These are phyloP conservation scores for Amanita polypyramis DNA, from an alignment of 768 basidiomycete species.

Conservation along the genomic window DNA sequence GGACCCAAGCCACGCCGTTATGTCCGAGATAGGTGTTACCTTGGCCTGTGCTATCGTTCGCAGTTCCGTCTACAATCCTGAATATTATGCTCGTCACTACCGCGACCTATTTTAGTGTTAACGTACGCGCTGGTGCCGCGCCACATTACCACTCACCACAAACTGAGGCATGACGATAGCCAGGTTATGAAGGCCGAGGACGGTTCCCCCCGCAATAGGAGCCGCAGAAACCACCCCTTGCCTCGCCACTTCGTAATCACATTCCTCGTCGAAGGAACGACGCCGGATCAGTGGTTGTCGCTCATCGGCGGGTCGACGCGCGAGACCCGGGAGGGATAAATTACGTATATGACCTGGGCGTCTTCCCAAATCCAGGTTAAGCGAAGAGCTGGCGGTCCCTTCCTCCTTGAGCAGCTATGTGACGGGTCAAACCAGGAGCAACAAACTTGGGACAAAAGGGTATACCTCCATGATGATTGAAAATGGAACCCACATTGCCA, in stretches of 20 bases:
- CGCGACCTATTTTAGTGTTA: slow-evolving; percentile 48
- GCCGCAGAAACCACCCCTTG: slow-evolving; percentile 26
- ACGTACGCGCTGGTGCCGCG: slow-evolving; percentile 9
- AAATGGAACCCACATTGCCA: slow-evolving; percentile 97
- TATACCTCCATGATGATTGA: slow-evolving; percentile 94
- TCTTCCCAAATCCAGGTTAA: slow-evolving; percentile 11
- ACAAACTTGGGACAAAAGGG: not conserved
- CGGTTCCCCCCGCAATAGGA: slow-evolving; percentile 76
- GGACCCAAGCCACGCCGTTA: slow-evolving; percentile 88
- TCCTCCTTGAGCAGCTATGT: slow-evolving; percentile 60
- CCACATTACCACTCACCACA: slow-evolving; percentile 44
- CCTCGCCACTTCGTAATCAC: slow-evolving; percentile 25
- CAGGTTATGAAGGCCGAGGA: slow-evolving; percentile 90
- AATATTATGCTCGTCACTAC: slow-evolving; percentile 83
- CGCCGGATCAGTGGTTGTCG: slow-evolving; percentile 51
- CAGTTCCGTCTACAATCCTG: slow-evolving; percentile 57
- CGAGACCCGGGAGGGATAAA: slow-evolving; percentile 35
- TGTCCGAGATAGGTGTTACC: slow-evolving; percentile 64
- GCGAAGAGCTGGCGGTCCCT: slow-evolving; percentile 30
- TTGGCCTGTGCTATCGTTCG: slow-evolving; percentile 30
- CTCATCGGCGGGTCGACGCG: slow-evolving; percentile 28
- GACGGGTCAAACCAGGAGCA: not conserved
- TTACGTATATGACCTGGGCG: slow-evolving; percentile 45
- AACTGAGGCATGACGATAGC: slow-evolving; percentile 95
- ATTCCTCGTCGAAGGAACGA: slow-evolving; percentile 39